phyloP scores from a whole-genome alignment of 768 basidiomycete genomes.

The Cytidiella melzeri region DNA sequence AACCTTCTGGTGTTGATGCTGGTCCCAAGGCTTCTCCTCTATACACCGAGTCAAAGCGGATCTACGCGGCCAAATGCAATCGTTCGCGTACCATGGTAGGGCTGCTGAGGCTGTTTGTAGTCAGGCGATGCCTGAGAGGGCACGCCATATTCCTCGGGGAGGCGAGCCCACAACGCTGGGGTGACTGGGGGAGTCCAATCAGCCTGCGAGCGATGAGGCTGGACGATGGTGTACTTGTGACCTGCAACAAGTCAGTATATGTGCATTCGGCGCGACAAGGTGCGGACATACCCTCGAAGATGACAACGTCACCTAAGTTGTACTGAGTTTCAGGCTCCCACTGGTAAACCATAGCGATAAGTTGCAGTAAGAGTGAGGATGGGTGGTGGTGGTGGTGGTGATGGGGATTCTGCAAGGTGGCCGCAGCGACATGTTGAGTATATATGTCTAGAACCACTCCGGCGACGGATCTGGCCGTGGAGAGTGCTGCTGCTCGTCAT shows the following conservation, averaged over 20 bases:
- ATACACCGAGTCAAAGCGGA: not conserved
- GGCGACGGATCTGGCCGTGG: not conserved
- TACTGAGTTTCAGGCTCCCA: slow-evolving; percentile 68
- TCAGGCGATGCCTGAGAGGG: slow-evolving; percentile 9
- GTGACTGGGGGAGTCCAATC: slow-evolving; percentile 63
- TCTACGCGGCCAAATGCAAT: slow-evolving; percentile 23
- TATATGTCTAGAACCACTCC: not conserved
- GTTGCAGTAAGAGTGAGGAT: too few relatives aligned
- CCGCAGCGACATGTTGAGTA: too few relatives aligned
- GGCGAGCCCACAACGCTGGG: slow-evolving; percentile 64
- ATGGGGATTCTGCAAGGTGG: too few relatives aligned
- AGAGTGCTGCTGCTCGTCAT: too few relatives aligned
- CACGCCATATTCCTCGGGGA: slow-evolving; percentile 27
- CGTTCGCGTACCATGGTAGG: slow-evolving; percentile 14
- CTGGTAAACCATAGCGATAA: slow-evolving; percentile 36
- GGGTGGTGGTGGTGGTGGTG: not conserved
- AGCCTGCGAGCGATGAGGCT: slow-evolving; percentile 60
- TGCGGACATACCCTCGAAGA: slow-evolving; percentile 42
- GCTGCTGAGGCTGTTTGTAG: slow-evolving; percentile 14
- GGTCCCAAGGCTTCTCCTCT: slow-evolving; percentile 12
- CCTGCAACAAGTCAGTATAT: too few relatives aligned
- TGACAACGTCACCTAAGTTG: slow-evolving; percentile 45
- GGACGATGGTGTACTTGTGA: slow-evolving; percentile 60
- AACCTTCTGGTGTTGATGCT: slow-evolving; percentile 25
- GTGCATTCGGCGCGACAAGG: not conserved